A percentile compares a stretch with the other conserved stretches of the same genome.
Conservation (phyloP, 805 yeast genomes). For the Lipomyces sp. region DNA sequence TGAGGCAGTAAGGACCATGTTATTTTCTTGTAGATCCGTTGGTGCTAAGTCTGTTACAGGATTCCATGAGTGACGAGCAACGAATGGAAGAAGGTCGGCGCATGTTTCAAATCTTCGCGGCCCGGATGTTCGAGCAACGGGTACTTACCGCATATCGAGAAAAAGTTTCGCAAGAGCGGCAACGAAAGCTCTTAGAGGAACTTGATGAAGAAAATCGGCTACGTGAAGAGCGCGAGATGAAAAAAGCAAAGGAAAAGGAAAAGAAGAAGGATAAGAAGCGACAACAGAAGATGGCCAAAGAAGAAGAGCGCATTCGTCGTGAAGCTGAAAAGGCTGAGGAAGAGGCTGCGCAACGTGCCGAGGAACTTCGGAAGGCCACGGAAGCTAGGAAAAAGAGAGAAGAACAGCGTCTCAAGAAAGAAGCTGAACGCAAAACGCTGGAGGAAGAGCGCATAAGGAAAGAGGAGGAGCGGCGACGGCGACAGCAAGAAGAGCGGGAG, state of each 20-base stretch:
- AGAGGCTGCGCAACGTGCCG: constrained; percentile 37
- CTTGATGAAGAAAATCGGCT: constrained; percentile 41
- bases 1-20: constrained; percentile 20
- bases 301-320: constrained; percentile 47
- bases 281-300: constrained; percentile 47
- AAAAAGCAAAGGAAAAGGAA: constrained; percentile 49
- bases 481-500: constrained; percentile 35
- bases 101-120: constrained; percentile 77
- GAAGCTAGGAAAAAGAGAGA: constrained; percentile 38
- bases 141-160: constrained; percentile 78
- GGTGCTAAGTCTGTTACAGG: constrained; percentile 19
- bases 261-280: constrained; percentile 51
- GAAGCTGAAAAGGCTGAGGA: constrained; percentile 46
- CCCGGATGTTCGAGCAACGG: constrained; percentile 74
- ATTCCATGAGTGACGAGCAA: constrained; percentile 54
- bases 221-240: constrained; percentile 43
- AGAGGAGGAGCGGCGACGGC: constrained; percentile 35
- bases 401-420: constrained; percentile 38
- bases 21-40: neutral
- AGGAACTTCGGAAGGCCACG: constrained; percentile 33
- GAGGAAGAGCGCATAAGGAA: constrained; percentile 39
- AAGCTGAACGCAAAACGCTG: constrained; percentile 44
- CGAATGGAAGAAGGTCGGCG: constrained; percentile 79
- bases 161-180: constrained; percentile 73
- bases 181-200: constrained; percentile 45